Evolutionary conservation across 768 basidiomycete genomes (phyloP), one percentile per base, ranked within the genome.

Genomic region (Phaeotremella fagi): DNA sequence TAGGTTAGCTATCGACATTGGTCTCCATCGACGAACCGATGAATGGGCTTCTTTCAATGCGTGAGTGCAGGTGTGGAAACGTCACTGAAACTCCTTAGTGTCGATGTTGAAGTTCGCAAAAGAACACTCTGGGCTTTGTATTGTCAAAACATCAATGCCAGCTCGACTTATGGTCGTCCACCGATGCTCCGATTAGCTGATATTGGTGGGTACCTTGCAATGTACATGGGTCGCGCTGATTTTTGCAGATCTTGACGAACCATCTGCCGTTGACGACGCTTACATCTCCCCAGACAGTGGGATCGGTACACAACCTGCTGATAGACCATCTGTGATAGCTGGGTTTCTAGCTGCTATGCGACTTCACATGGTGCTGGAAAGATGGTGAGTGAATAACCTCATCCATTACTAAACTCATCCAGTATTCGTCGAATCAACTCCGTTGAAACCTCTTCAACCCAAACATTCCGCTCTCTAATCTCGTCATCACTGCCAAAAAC

Each of bases 41-140:
- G 48, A 50, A n/a, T 62, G 44, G 35, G 36, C 44, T 23, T 42
- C 57, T 23, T 61, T 61, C 50, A 28, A 31, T 14, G 49, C 50
- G 41, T 48, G 27, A n/a, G 50, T 45, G 15, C 9, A 5, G 11
- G 18, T 27, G 16, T 25, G 14, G 3, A 11, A 44, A 52, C 6
- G 44, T 3, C 11, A 16, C 36, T n/a, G 48, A 35, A n/a, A 9
- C 27, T 3, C 14, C 23, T 28, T 29, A 50, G 48, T 4, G 44
- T 61, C 41, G 60, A 61, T n/a, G 31, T 52, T 18, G 60, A 62
- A 47, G 53, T 51, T 23, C 56, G 60, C 2, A 62, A 54, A 23
- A 25, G 60, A 16, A 62, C 60, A 11, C 29, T 62, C 22, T 62
- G 60, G 60, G 60, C 57, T 11, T 20, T 62, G 27, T 62, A 62